Evolutionary conservation across 2,329 filamentous ascomycete species (phyloP), one percentile per base, ranked within the genome.

Genomic region (Cercospora brassicicola): DNA sequence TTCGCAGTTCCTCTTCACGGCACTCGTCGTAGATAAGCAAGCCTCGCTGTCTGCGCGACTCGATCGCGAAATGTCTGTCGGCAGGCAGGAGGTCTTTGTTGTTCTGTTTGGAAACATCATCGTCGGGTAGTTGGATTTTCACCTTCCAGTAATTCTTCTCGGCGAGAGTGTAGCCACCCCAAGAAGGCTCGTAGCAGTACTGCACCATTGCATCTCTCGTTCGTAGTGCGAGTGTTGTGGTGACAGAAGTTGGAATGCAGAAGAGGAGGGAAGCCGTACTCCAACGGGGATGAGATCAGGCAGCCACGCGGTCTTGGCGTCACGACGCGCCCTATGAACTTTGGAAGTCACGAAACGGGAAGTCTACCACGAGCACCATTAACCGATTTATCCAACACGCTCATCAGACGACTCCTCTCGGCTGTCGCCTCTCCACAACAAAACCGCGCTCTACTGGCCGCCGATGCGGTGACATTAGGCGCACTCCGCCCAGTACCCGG

Each of bases 21-120:
- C 62, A 59, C 33, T 48, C 26, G n/a, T 48, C 62, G n/a, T 59
- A 59, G 33, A 64, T 64, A 2, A 64, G 31, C 31, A 64, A n/a
- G 0, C 62, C 62, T 28, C 62, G 53, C 23, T 64, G 62, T 28
- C 15, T 51, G 23, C 51, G 51, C 6, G 26, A 33, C 11, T 56
- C 20, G 26, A 26, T 55, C 26, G 28, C 28, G 8, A 39, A 63
- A 15, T 63, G 48, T 36, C 45, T 18, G 18, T 63, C 13, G 42
- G 61, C 30, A 15, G 61, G 18, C 26, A 62, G 23, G 26, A 13
- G n/a, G 11, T n/a, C 23, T 33, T 62, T 53, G 10, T 23, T 23
- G 15, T 26, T 6, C 20, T 28, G 15, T 18, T 18, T 23, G 18
- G 57, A 15, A 6, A 20, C 23, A 39, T 30, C 15, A 15, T 30